Conservation (phyloP, 2,329 filamentous ascomycete species). For the Scedosporium apiospermum region DNA sequence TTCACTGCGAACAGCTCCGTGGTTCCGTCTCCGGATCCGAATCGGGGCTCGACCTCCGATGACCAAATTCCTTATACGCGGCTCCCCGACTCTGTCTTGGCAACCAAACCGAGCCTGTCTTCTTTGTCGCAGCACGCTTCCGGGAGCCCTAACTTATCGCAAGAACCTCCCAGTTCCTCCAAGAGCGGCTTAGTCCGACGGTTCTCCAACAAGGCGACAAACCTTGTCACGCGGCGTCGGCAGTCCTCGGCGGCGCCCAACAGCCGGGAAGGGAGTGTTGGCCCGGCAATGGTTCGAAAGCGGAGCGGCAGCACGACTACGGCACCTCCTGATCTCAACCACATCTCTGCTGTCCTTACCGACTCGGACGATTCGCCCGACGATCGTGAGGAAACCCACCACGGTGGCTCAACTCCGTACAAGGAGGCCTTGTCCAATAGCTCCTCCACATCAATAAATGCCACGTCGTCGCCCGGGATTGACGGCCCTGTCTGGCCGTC, state of each 20-base stretch:
- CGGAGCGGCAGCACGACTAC: slow-evolving; percentile 84
- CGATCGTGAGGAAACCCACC: slow-evolving; percentile 37
- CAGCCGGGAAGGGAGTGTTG: slow-evolving; percentile 78
- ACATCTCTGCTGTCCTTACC: slow-evolving; percentile 25
- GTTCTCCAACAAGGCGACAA: slow-evolving; percentile 71
- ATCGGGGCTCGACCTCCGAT: slow-evolving; percentile 45
- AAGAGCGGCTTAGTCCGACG: slow-evolving; percentile 58
- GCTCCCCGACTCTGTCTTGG: slow-evolving; percentile 63
- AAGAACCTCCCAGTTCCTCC: slow-evolving; percentile 17
- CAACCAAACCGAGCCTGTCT: slow-evolving; percentile 37
- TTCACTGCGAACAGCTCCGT: slow-evolving; percentile 53
- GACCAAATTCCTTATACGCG: slow-evolving; percentile 47
- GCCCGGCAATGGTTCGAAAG: slow-evolving; percentile 77
- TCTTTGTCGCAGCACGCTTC: slow-evolving; percentile 8
- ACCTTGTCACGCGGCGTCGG: slow-evolving; percentile 59
- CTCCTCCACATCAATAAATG: slow-evolving; percentile 37
- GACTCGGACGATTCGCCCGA: slow-evolving; percentile 52
- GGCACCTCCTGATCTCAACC: slow-evolving; percentile 38
- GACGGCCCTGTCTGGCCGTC: slow-evolving; percentile 68
- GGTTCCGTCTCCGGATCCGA: slow-evolving; percentile 57
- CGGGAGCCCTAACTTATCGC: slow-evolving; percentile 21
- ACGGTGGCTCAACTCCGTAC: slow-evolving; percentile 21
- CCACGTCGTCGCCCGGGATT: slow-evolving; percentile 31
- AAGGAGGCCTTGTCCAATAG: slow-evolving; percentile 37
- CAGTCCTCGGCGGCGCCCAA: slow-evolving; percentile 68